Percentiles rank a stretch among this genome's conserved stretches.
phyloP scores from a whole-genome alignment of 73 alveolate genomes.

The Paramecium biaurelia region DNA sequence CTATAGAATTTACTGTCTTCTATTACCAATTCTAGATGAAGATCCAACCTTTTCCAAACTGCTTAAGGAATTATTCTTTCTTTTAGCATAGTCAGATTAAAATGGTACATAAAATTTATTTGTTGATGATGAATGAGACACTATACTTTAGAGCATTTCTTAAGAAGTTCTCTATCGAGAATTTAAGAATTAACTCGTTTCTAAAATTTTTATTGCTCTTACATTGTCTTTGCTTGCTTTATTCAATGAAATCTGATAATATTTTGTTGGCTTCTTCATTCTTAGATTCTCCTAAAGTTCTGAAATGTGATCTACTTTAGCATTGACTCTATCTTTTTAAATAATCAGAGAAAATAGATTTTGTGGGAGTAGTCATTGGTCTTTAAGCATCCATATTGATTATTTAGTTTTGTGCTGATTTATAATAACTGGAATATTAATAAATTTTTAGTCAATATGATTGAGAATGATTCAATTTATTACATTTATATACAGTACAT shows the following conservation, averaged over 20 bases:
- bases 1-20: neutral
- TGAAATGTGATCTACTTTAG: neutral
- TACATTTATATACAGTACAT: neutral
- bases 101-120: neutral
- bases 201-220: neutral
- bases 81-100: neutral
- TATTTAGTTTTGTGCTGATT: neutral
- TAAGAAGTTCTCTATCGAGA: neutral
- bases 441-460: neutral
- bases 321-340: neutral
- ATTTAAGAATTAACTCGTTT: neutral
- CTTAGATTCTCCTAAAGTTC: neutral
- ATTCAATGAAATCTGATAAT: neutral
- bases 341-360: constrained; percentile 23
- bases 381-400: neutral
- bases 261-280: constrained; percentile 2
- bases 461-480: neutral
- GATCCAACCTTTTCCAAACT: neutral
- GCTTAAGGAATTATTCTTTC: neutral
- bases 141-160: neutral
- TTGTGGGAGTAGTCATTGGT: constrained; percentile 4
- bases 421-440: neutral
- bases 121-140: neutral
- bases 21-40: neutral
- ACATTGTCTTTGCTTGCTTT: neutral